Percentiles rank a stretch among this genome's conserved stretches.
phyloP scores from a whole-genome alignment of 2,329 filamentous ascomycete genomes.

The Dactylellina sp. region DNA sequence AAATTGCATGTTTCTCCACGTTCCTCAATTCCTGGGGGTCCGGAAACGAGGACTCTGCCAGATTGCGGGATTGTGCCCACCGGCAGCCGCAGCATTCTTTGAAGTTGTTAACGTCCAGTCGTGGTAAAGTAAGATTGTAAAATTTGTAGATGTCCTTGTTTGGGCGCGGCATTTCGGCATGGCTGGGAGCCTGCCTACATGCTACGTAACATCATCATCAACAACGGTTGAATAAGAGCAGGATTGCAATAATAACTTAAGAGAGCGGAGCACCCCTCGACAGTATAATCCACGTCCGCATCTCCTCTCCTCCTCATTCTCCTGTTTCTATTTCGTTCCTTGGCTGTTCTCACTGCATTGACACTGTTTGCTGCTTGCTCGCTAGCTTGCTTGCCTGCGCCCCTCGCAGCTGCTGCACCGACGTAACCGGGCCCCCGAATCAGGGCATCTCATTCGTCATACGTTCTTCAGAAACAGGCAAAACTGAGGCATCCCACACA shows the following conservation, averaged over 20 bases:
- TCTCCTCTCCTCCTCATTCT: slow-evolving; percentile 3
- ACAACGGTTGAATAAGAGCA: no score
- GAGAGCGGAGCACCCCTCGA: no score
- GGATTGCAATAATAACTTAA: no score
- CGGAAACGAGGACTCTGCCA: no score
- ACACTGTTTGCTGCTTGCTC: not conserved
- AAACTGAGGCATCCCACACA: slow-evolving; percentile 25
- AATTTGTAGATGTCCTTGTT: slow-evolving; percentile 12
- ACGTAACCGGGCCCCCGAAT: slow-evolving; percentile 34
- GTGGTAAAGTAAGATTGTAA: slow-evolving; percentile 1
- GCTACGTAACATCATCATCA: slow-evolving; percentile 3
- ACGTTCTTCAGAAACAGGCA: slow-evolving; percentile 35
- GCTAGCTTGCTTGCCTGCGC: slow-evolving; percentile 12
- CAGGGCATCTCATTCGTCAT: slow-evolving; percentile 54
- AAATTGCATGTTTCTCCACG: no score
- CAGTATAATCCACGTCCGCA: no score
- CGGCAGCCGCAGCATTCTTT: slow-evolving; percentile 16
- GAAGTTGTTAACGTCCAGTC: slow-evolving; percentile 5
- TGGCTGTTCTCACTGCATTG: no score
- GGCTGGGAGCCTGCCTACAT: slow-evolving; percentile 46
- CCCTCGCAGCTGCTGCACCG: slow-evolving; percentile 38
- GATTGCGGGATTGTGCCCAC: not conserved
- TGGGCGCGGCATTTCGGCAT: slow-evolving; percentile 40
- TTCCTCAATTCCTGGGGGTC: no score
- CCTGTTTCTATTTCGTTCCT: not conserved